Conservation (phyloP, 2,329 filamentous ascomycete species). For the Alternaria triticina region DNA sequence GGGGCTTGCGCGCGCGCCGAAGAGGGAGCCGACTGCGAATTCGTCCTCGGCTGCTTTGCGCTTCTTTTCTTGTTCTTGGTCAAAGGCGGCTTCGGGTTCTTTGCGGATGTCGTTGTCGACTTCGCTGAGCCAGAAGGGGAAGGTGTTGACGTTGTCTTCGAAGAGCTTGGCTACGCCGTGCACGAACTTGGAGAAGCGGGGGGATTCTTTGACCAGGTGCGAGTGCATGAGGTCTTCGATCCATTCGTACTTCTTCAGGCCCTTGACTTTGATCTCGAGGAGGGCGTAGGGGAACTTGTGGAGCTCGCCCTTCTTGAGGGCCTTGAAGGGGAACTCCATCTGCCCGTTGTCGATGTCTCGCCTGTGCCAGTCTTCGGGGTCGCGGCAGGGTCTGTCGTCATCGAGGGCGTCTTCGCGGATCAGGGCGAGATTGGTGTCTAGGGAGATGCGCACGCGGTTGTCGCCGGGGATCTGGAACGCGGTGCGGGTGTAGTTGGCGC, state of each 20-base stretch:
- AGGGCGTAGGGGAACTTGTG: conserved; percentile 89
- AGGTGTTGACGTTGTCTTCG: conserved; percentile 90
- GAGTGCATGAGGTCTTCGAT: conserved; percentile 89
- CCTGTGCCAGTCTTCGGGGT: conserved; percentile 89
- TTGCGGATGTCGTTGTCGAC: conserved; percentile 92
- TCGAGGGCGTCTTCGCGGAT: conserved; percentile 81
- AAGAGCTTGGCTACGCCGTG: conserved; percentile 92
- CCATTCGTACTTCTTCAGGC: conserved; percentile 79
- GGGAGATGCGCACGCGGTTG: conserved; percentile 85
- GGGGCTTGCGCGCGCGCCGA: conserved; percentile 60
- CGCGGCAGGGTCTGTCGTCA: conserved; percentile 81
- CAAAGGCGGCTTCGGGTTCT: conserved; percentile 88
- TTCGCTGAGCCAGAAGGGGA: conserved; percentile 95
- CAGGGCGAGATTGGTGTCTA: conserved; percentile 90
- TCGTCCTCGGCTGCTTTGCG: conserved; percentile 85
- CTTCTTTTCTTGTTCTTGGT: conserved; percentile 85
- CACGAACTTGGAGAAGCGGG: conserved; percentile 95
- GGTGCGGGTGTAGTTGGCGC: conserved; percentile 91
- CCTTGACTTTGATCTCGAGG: conserved; percentile 85
- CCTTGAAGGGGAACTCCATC: conserved; percentile 86
- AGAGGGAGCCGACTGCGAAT: conserved; percentile 84
- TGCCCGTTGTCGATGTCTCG: conserved; percentile 82
- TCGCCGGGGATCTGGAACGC: conserved; percentile 97
- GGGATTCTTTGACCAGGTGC: conserved; percentile 87
- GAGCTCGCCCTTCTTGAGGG: conserved; percentile 89